Evolutionary conservation across 352 stramenopile genomes (phyloP), one percentile per base, ranked within the genome.

Genomic region (Vaucheria bursata): DNA sequence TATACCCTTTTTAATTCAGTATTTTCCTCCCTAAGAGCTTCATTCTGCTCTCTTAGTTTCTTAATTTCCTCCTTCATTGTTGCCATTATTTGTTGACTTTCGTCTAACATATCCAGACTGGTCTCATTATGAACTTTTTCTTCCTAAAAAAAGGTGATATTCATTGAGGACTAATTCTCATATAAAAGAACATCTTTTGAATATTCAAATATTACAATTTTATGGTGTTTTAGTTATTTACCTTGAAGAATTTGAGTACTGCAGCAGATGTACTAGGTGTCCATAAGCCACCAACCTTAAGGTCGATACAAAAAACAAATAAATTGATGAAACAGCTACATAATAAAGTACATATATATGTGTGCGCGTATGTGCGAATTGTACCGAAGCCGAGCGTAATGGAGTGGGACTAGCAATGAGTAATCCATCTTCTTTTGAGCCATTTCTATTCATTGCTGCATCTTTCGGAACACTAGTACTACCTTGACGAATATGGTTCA

Each of bases 1-100:
- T 34, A 37, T 31, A 68, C 77, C 71, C 77, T 53, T 39, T 66
- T 52, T 40, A 82, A 73, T 5, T 59, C 65, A 37, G 75, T 65
- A 49, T 82, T 82, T 39, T 50, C 36, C 69, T 37, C 50, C 71
- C 78, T 82, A 7, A 82, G 77, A 32, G 68, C 40, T 18, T 79
- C 77, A 45, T 82, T 82, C 33, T 82, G 69, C 77, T 82, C 76
- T 38, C 77, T 71, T 0, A 82, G 77, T 45, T 82, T 82, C 25
- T 82, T 59, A 35, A 81, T 72, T 72, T 81, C 69, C 34, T 66
- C n/a, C 29, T 73, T 71, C 18, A 81, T 35, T n/a, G 76, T 72
- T 1, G 31, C 45, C 34, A 81, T 81, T 8, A 81, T 81, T 40
- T 81, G 69, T 18, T 73, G 75, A 72, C 76, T 81, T 72, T 81